phyloP scores from a whole-genome alignment of 495 filamentous ascomycete species.

The Penicillium odoratum region DNA sequence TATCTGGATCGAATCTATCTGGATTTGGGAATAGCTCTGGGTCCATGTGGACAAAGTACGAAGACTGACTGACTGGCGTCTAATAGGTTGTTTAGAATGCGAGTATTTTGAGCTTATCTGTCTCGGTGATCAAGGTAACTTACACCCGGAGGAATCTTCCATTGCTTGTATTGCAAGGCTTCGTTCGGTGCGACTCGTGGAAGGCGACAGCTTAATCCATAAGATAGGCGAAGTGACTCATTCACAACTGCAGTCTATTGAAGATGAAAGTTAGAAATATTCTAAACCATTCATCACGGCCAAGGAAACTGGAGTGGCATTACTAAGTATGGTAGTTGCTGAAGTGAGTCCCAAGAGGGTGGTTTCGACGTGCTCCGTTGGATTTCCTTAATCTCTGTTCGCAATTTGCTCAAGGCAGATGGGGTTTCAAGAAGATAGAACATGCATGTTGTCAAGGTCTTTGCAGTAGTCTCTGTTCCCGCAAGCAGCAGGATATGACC shows the following conservation, averaged over 20 bases:
- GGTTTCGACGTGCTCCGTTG: constrained; percentile 19
- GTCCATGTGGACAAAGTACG: constrained; percentile 6
- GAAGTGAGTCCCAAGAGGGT: constrained; percentile 27
- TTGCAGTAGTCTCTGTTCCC: constrained; percentile 36
- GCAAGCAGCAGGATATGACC: constrained; percentile 27
- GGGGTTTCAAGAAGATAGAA: constrained; percentile 31
- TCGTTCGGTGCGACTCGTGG: constrained; percentile 7
- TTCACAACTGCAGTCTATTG: constrained; percentile 8
- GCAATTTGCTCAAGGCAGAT: constrained; percentile 15
- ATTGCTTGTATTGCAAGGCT: constrained; percentile 3
- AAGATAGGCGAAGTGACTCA: constrained; percentile 3
- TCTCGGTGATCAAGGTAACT: no score
- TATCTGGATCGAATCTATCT: constrained; percentile 2
- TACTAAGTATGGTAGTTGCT: constrained; percentile 48
- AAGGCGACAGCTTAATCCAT: background rate
- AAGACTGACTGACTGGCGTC: background rate
- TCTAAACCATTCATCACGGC: no score
- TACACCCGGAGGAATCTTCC: constrained; percentile 6
- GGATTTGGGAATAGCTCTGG: constrained; percentile 3
- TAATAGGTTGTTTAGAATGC: no score
- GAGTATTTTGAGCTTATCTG: no score
- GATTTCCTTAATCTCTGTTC: constrained; percentile 23
- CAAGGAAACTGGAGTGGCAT: no score
- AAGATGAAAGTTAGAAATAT: background rate
- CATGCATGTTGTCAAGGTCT: constrained; percentile 21